Conservation (phyloP, 805 yeast species). For the Candida awuae region DNA sequence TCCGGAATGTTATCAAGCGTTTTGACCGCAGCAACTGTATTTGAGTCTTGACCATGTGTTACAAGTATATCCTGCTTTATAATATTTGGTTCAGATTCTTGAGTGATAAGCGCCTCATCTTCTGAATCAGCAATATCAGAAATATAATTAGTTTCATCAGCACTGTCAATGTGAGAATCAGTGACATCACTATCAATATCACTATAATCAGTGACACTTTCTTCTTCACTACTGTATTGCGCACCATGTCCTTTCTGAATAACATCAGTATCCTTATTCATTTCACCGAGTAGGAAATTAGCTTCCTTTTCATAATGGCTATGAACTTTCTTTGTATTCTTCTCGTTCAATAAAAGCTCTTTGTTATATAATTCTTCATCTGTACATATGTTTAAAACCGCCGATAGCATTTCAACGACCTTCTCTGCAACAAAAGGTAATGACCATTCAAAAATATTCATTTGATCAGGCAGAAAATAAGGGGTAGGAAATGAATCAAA, state of each 20-base stretch:
- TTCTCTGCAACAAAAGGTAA: slow-evolving; percentile 96
- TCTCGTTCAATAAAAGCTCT: not conserved
- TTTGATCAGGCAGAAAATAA: slow-evolving; percentile 91
- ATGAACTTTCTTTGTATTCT: not conserved
- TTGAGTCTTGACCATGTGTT: no score
- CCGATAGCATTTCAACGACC: slow-evolving; percentile 85
- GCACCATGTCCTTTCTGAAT: not conserved
- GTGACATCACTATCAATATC: not conserved
- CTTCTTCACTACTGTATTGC: not conserved
- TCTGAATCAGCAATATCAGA: not conserved
- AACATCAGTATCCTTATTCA: not conserved
- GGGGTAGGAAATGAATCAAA: slow-evolving; percentile 92
- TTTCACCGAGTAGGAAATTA: not conserved
- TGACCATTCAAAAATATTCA: slow-evolving; percentile 98
- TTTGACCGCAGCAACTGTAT: no score
- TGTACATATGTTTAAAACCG: slow-evolving; percentile 85
- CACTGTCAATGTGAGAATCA: not conserved
- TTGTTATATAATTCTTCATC: slow-evolving; percentile 61
- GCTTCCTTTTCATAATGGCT: not conserved
- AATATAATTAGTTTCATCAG: not conserved
- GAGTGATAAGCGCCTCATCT: no score
- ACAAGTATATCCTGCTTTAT: no score
- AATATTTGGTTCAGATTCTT: no score
- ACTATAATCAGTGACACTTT: not conserved
- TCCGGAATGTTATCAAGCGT: no score